phyloP scores from a whole-genome alignment of 768 basidiomycete species.

The Boletellus ananiceps region DNA sequence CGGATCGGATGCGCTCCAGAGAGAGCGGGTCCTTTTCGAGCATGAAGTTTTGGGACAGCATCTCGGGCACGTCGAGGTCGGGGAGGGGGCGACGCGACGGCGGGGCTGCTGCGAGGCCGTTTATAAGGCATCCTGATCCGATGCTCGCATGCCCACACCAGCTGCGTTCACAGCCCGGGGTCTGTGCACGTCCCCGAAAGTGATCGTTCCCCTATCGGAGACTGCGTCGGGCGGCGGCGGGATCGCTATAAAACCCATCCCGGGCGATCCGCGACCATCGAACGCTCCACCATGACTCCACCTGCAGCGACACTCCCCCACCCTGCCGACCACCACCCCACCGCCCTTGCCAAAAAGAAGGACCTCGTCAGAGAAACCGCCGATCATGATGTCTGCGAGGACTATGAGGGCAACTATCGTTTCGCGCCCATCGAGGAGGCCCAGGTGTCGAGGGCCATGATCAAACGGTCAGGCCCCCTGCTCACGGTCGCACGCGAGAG shows the following conservation, averaged over 20 bases:
- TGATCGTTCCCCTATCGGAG: too few relatives aligned
- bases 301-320: conserved; percentile 31
- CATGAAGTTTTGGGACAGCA: conserved; percentile 67
- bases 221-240: too few relatives aligned
- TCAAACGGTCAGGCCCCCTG: conserved; percentile 46
- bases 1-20: conserved; percentile 82
- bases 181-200: too few relatives aligned
- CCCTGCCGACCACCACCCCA: conserved; percentile 17
- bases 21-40: conserved; percentile 72
- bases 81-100: background rate
- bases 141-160: too few relatives aligned
- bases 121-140: background rate
- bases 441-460: conserved; percentile 74
- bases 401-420: conserved; percentile 57
- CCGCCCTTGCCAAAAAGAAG: conserved; percentile 24
- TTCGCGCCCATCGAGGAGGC: conserved; percentile 76
- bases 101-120: background rate
- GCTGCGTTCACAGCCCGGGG: too few relatives aligned
- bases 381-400: conserved; percentile 23
- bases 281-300: conserved; percentile 32
- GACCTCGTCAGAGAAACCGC: conserved; percentile 3
- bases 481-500: background rate
- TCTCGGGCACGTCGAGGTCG: conserved; percentile 16
- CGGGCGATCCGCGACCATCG: background rate
- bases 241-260: too few relatives aligned